Conservation (phyloP, 805 yeast genomes). For the Geotrichum ghanense region DNA sequence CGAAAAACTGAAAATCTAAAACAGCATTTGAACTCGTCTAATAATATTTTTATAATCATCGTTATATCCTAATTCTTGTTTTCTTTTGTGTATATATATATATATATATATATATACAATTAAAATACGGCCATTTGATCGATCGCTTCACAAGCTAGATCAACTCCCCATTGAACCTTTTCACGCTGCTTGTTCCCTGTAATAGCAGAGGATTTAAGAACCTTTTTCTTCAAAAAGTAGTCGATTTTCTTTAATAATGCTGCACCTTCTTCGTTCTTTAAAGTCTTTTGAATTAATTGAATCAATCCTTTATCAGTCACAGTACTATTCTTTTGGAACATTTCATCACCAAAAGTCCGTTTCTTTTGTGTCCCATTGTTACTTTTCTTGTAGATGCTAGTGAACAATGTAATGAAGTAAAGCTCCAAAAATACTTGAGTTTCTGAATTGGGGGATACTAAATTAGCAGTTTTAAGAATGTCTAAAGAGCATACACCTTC, state of each 20-base stretch:
- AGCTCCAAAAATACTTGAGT: conserved; percentile 62
- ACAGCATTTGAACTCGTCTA: conserved; percentile 4
- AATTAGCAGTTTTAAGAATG: conserved; percentile 59
- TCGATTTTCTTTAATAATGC: conserved; percentile 54
- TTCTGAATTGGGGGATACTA: conserved; percentile 53
- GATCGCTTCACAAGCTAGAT: conserved; percentile 37
- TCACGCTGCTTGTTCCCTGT: conserved; percentile 42
- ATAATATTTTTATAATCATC: neutral
- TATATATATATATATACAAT: neutral
- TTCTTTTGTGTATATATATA: neutral
- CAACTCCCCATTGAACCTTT: conserved; percentile 60
- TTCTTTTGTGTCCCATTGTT: conserved; percentile 6
- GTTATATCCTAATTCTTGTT: neutral
- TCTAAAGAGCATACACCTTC: conserved; percentile 68
- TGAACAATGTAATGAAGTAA: conserved; percentile 54
- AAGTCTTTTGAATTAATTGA: conserved; percentile 40
- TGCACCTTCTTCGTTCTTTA: conserved; percentile 34
- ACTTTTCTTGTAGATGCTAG: conserved; percentile 35
- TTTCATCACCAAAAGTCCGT: conserved; percentile 13
- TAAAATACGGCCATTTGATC: neutral
- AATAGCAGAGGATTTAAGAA: conserved; percentile 32
- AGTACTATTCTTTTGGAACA: conserved; percentile 15
- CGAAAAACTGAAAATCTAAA: conserved; percentile 8
- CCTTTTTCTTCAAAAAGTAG: conserved; percentile 37
- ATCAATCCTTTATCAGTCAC: conserved; percentile 40